These are phyloP conservation scores for Aureobasidium melanogenum DNA, from an alignment of 2,329 filamentous ascomycete genomes.

Conservation along the genomic window DNA sequence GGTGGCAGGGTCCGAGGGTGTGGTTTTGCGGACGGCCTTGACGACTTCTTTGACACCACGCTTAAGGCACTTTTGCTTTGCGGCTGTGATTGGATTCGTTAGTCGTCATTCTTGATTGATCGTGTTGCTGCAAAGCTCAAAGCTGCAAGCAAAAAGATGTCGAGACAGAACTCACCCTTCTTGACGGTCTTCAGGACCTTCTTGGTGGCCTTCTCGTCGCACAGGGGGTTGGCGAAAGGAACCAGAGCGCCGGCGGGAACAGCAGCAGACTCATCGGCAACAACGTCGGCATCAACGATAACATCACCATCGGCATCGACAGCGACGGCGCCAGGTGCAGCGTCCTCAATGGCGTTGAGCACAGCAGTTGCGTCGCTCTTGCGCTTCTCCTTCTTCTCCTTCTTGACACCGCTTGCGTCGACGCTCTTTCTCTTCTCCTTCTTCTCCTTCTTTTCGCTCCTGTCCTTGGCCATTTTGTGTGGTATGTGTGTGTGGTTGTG, in stretches of 20 bases:
- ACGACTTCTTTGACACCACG: constrained; percentile 98
- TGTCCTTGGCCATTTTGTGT: constrained; percentile 29
- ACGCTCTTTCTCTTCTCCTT: constrained; percentile 28
- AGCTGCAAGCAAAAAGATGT: neutral
- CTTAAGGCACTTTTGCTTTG: constrained; percentile 91
- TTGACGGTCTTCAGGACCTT: constrained; percentile 58
- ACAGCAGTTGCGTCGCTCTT: constrained; percentile 56
- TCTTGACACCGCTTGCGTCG: constrained; percentile 24
- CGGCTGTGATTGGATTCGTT: constrained; percentile 50
- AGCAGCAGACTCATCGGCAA: constrained; percentile 28
- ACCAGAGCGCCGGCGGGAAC: constrained; percentile 51
- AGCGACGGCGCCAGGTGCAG: constrained; percentile 38
- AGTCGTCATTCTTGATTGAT: neutral
- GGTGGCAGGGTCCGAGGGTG: constrained; percentile 55
- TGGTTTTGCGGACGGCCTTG: constrained; percentile 92
- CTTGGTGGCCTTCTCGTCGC: constrained; percentile 65
- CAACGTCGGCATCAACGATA: constrained; percentile 24
- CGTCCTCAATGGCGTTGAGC: constrained; percentile 55
- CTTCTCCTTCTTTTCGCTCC: constrained; percentile 32
- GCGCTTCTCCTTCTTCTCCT: constrained; percentile 50
- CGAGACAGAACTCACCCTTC: constrained; percentile 39
- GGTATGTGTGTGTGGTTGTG: neutral
- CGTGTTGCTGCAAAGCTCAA: neutral
- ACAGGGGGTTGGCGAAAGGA: constrained; percentile 73
- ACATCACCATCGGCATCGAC: constrained; percentile 29